phyloP scores from a whole-genome alignment of 139 green algal species.

The Tetraselmis striata region DNA sequence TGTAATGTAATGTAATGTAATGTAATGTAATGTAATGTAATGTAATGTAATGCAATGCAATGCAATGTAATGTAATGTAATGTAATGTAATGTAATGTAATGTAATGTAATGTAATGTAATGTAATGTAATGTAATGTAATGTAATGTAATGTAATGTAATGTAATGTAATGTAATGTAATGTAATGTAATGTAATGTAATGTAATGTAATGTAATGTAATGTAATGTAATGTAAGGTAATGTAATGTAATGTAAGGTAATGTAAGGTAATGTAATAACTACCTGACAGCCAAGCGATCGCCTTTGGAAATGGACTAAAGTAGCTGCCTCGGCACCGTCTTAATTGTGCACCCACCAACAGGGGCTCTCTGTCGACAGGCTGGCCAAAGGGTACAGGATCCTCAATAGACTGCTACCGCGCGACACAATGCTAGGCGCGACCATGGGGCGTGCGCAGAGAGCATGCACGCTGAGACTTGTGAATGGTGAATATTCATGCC shows the following conservation, averaged over 20 bases:
- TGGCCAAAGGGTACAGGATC: no score
- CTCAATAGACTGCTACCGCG: no score
- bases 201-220: constrained; percentile 2
- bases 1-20: not conserved
- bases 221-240: constrained; percentile 1
- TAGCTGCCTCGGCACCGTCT: no score
- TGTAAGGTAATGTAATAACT: not conserved
- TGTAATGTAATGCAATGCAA: not conserved
- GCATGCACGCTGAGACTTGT: no score
- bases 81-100: not conserved
- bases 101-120: not conserved
- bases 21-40: not conserved
- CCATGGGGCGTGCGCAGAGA: no score
- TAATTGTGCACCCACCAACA: no score
- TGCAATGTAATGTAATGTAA: not conserved
- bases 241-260: constrained; percentile 1
- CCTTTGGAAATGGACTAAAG: no score
- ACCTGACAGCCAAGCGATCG: no score
- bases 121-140: constrained; percentile 1
- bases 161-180: constrained; percentile 2
- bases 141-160: constrained; percentile 2
- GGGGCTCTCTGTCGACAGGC: no score
- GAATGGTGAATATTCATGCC: no score
- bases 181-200: constrained; percentile 2
- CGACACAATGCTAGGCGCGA: no score